These are phyloP conservation scores for Plasmodium berghei DNA, from an alignment of 169 alveolate species.

Conservation along the genomic window DNA sequence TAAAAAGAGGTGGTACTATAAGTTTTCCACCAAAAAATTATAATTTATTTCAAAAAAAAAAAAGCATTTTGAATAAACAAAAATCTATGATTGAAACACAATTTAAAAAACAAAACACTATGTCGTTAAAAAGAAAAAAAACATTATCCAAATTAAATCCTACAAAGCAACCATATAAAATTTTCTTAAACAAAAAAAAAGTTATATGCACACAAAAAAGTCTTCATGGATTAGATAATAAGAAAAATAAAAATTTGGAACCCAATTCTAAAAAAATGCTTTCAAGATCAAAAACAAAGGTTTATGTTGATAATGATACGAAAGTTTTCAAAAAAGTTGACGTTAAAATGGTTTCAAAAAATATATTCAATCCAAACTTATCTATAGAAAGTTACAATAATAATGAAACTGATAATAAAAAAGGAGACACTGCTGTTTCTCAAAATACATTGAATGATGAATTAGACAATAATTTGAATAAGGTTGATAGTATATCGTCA, in stretches of 20 bases:
- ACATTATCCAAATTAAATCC: conserved; percentile 38
- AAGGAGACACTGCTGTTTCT: background rate
- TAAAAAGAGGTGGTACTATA: conserved; percentile 31
- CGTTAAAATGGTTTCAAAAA: conserved; percentile 62
- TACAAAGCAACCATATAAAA: conserved; percentile 34
- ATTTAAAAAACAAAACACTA: conserved; percentile 63
- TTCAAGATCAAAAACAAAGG: conserved; percentile 66
- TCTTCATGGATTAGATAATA: conserved; percentile 12
- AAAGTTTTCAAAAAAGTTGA: conserved; percentile 55
- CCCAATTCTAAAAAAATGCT: conserved; percentile 6
- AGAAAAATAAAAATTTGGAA: conserved; percentile 15
- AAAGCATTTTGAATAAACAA: conserved; percentile 32
- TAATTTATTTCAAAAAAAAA: conserved; percentile 21
- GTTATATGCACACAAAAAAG: conserved; percentile 27
- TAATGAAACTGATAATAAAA: conserved; percentile 2
- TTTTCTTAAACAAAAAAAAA: conserved; percentile 55
- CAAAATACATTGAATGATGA: no score
- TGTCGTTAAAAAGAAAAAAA: conserved; percentile 37
- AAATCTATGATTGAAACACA: conserved; percentile 38
- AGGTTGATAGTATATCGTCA: no score
- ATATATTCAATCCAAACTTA: conserved; percentile 29
- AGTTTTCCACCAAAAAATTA: conserved; percentile 47
- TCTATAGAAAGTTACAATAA: conserved; percentile 15
- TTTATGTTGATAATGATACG: conserved; percentile 45
- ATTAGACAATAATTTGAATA: no score